Percentiles rank a stretch among this genome's conserved stretches.
phyloP scores from a whole-genome alignment of 805 yeast species.

The Starmerella kuoi region DNA sequence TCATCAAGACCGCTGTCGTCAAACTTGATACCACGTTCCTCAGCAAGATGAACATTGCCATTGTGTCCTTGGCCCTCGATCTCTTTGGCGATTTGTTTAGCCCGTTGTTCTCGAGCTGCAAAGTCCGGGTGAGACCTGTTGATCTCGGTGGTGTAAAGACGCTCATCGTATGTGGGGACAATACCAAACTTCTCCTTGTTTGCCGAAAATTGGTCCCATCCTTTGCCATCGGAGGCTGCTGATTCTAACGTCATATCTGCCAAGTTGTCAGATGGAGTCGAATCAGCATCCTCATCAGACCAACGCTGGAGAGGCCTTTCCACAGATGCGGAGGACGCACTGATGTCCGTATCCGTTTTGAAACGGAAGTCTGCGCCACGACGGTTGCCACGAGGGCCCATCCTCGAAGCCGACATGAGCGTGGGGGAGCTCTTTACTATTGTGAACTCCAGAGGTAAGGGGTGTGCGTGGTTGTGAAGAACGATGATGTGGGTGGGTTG shows the following conservation, averaged over 20 bases:
- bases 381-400: conserved; percentile 8
- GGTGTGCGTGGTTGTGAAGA: too few relatives aligned
- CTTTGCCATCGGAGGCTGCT: conserved; percentile 6
- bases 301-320: conserved; percentile 75
- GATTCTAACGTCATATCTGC: conserved; percentile 14
- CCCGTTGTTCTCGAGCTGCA: conserved; percentile 48
- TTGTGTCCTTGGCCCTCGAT: conserved; percentile 55
- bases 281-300: conserved; percentile 41
- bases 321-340: conserved; percentile 32
- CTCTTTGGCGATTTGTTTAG: conserved; percentile 70
- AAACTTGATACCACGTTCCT: conserved; percentile 67
- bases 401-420: neutral
- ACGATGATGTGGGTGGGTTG: too few relatives aligned
- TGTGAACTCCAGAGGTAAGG: too few relatives aligned
- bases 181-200: conserved; percentile 84
- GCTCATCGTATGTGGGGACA: conserved; percentile 71
- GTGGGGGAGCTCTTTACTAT: neutral
- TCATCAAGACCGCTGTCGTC: conserved; percentile 87
- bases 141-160: conserved; percentile 69
- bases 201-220: conserved; percentile 93
- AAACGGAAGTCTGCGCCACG: conserved; percentile 30
- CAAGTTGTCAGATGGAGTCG: conserved; percentile 11
- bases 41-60: conserved; percentile 73
- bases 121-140: conserved; percentile 65
- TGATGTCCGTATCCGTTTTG: conserved; percentile 78